Conservation (phyloP, 2,329 filamentous ascomycete genomes). For the Monosporascus sp. region DNA sequence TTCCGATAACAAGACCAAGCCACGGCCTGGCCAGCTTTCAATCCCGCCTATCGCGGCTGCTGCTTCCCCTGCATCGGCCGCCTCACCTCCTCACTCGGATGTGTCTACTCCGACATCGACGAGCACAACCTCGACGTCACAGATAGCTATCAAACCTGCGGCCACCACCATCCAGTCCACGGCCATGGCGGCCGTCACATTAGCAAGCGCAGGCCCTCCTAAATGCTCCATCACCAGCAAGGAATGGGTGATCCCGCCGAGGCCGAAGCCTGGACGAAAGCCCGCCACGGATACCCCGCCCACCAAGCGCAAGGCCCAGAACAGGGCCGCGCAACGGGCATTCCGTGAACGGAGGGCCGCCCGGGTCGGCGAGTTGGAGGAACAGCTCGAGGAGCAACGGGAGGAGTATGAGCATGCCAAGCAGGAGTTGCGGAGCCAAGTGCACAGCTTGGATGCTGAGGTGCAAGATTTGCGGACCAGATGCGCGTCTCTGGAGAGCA, state of each 20-base stretch:
- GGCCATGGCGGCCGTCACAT: slow-evolving; percentile 43
- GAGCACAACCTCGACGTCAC: slow-evolving; percentile 10
- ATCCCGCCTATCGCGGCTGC: slow-evolving; percentile 23
- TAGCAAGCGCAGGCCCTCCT: slow-evolving; percentile 35
- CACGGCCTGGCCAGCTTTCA: slow-evolving; percentile 21
- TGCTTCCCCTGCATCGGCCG: slow-evolving; percentile 22
- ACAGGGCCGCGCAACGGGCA: slow-evolving; percentile 82
- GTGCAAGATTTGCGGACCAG: slow-evolving; percentile 59
- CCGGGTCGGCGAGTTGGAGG: slow-evolving; percentile 71
- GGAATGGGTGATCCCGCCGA: slow-evolving; percentile 80
- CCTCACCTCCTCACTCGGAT: slow-evolving; percentile 21
- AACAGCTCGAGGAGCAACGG: slow-evolving; percentile 58
- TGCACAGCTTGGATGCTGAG: slow-evolving; percentile 57
- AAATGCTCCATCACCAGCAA: slow-evolving; percentile 66
- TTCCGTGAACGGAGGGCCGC: slow-evolving; percentile 85
- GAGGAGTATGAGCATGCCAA: slow-evolving; percentile 53
- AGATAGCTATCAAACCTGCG: slow-evolving; percentile 23
- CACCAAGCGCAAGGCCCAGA: slow-evolving; percentile 91
- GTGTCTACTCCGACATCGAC: slow-evolving; percentile 20
- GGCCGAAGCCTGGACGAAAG: slow-evolving; percentile 87
- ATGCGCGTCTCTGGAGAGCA: slow-evolving; percentile 58
- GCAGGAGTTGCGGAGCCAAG: slow-evolving; percentile 51
- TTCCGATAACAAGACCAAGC: slow-evolving; percentile 11
- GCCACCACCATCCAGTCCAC: slow-evolving; percentile 20
- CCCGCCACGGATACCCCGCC: slow-evolving; percentile 88